phyloP scores from a whole-genome alignment of 1,139 yeast species.

The Saccharomycopsis hybrid region DNA sequence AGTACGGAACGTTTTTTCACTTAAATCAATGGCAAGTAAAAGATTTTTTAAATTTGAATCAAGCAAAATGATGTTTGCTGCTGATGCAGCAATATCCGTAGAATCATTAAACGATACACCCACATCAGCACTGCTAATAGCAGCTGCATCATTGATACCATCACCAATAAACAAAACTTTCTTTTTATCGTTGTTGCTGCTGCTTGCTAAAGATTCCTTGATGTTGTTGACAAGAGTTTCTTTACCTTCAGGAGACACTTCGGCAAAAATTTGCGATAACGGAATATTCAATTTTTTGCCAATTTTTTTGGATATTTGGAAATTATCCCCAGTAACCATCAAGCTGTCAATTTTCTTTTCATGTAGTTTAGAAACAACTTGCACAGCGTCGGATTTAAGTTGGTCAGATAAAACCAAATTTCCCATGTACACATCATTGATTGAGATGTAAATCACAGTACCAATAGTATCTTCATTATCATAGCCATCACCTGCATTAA shows the following conservation, averaged over 20 bases:
- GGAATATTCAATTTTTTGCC: slow-evolving; percentile 68
- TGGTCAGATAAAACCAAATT: slow-evolving; percentile 60
- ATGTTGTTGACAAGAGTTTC: slow-evolving; percentile 58
- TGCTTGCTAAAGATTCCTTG: slow-evolving; percentile 30
- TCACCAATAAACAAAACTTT: slow-evolving; percentile 88
- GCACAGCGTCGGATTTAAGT: slow-evolving; percentile 59
- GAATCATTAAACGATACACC: slow-evolving; percentile 93
- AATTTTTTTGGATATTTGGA: slow-evolving; percentile 53
- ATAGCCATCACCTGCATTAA: neutral
- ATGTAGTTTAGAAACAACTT: slow-evolving; percentile 52
- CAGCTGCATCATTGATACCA: slow-evolving; percentile 96
- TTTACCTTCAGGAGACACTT: slow-evolving; percentile 72
- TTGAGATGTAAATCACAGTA: slow-evolving; percentile 36
- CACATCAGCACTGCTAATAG: slow-evolving; percentile 77
- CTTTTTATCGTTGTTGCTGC: slow-evolving; percentile 3
- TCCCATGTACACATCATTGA: slow-evolving; percentile 59
- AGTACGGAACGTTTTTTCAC: slow-evolving; percentile 62
- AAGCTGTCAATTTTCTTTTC: slow-evolving; percentile 61
- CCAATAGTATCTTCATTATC: slow-evolving; percentile 18
- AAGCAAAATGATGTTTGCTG: slow-evolving; percentile 75
- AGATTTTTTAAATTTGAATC: slow-evolving; percentile 55
- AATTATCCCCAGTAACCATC: slow-evolving; percentile 86
- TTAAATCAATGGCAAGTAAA: slow-evolving; percentile 65
- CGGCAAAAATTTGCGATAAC: slow-evolving; percentile 60
- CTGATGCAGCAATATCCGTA: slow-evolving; percentile 93